A percentile compares a stretch with the other conserved stretches of the same genome.
phyloP scores from a whole-genome alignment of 176 grass and related monocot species.

The Aegilops longissima region DNA sequence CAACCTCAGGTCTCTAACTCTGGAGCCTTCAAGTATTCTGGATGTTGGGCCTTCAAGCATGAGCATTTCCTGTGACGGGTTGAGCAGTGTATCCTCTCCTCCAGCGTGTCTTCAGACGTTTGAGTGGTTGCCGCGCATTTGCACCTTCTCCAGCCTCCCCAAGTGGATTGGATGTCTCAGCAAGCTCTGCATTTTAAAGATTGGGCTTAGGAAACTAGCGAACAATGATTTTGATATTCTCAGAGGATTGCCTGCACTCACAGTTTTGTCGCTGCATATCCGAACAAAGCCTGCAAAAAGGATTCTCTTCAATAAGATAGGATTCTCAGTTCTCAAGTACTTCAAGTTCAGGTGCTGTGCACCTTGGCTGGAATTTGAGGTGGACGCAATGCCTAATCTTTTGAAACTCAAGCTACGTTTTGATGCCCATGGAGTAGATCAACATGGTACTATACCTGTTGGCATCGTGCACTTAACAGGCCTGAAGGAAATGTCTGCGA shows the following conservation, averaged over 20 bases:
- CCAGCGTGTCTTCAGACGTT: background rate
- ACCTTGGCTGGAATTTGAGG: background rate
- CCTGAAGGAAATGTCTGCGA: background rate
- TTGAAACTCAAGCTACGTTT: background rate
- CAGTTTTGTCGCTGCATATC: background rate
- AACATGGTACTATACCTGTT: background rate
- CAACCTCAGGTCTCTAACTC: constrained; percentile 1
- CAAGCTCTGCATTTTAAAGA: background rate
- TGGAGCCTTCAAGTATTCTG: background rate
- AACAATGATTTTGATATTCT: background rate
- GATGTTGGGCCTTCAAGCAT: background rate
- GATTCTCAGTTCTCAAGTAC: background rate
- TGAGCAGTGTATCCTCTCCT: background rate
- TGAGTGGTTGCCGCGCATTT: background rate
- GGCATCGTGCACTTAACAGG: background rate
- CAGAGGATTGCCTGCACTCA: background rate
- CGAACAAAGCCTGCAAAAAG: background rate
- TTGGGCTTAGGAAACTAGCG: background rate
- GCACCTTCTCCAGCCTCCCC: background rate
- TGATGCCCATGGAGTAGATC: background rate
- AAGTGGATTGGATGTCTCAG: background rate
- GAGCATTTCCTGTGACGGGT: background rate
- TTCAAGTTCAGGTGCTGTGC: background rate
- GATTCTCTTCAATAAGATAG: background rate
- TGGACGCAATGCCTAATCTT: background rate